Base-by-base conservation (phyloP, 2,329 filamentous ascomycete species). In the Fusarium algeriense region DNA sequence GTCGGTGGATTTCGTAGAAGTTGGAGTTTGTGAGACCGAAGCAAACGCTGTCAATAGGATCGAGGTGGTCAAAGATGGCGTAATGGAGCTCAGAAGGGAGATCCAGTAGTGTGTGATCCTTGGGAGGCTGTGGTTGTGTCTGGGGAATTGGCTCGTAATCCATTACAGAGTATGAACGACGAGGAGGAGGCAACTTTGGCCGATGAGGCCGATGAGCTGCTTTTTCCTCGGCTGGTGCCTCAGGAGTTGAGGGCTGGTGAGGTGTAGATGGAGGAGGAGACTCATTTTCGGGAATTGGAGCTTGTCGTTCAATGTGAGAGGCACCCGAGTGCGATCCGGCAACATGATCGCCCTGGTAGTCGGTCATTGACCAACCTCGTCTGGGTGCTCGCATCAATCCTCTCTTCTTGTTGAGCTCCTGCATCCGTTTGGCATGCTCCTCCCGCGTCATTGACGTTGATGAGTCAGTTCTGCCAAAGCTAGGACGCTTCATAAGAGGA, bases 31-130 rank as follows among this genome's bases (percentile, higher is more conserved):
- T 85, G 56, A 91, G 83, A 17, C 88, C 89, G 41, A 91, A 81
- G 76, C 88, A 90, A 41, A 86, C 87, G 75, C 88, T 87, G 79
- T 91, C 89, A 69, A 91, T 90, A 52, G 87, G 87, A 79, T 91
- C 89, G 63, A 91, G 85, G 70, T 87, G 86, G 77, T 89, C 88
- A 74, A 90, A 89, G 69, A 91, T 83, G 67, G 84, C 81, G 69
- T 86, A 89, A 78, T 90, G 88, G 14, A 91, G 81, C 78, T 91
- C 89, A 1, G 85, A 78, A 17, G 89, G 89, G 4, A 91, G 83
- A 56, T 88, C 84, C 40, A 83, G 75, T 11, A 91, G 80, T 19
- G 82, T 82, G 50, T 87, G 80, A 58, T 80, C 80, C 52, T 80
- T 75, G 9, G 86, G 84, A 2, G 85, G 85, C 54, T 79, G 81